Evolutionary conservation across 2,329 filamentous ascomycete genomes (phyloP), one percentile per base, ranked within the genome.

Genomic region (Trichoderma citrinoviride): DNA sequence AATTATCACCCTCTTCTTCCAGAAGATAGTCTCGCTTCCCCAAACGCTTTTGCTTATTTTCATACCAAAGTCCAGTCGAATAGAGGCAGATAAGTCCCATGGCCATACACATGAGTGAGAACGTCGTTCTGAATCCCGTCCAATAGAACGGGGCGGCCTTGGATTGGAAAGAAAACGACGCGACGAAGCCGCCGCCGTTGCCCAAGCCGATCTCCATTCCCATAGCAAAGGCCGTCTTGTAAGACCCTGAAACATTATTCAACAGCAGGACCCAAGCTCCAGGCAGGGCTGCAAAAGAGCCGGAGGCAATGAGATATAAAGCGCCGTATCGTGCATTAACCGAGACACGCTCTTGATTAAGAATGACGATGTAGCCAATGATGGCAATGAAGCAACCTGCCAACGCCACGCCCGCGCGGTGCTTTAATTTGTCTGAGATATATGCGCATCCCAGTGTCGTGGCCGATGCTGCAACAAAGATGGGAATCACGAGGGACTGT

Each of bases 181-280:
- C 60, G 19, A 62, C 60, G n/a, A 62, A 62, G 43, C 60, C 60
- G 2, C 60, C 60, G 7, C 60, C 60, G 21, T 62, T 62, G 27
- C 60, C 60, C 25, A 62, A 10, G n/a, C 60, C 60, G n/a, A 62
- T 62, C 8, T 62, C 60, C 49, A 62, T 62, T 4, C 60, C 60
- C 60, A 62, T 62, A 19, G 60, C 60, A 25, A 62, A 62, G 29
- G 60, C 60, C 6, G 60, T 62, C 37, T 62, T 62, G 5, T 62
- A 54, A 6, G 60, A 53, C 19, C 60, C 60, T 4, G 60, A 62
- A 7, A 62, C 27, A 15, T 62, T 62, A 14, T 62, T 62, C 8
- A 62, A 23, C 15, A 62, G 60, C 14, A 62, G 49, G 19, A 62
- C 54, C 60, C 60, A 62, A 4, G 60, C 49, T 25, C 47, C 60